Evolutionary conservation across 352 stramenopile genomes (phyloP).

Genomic region (Phytophthora parvispora): DNA sequence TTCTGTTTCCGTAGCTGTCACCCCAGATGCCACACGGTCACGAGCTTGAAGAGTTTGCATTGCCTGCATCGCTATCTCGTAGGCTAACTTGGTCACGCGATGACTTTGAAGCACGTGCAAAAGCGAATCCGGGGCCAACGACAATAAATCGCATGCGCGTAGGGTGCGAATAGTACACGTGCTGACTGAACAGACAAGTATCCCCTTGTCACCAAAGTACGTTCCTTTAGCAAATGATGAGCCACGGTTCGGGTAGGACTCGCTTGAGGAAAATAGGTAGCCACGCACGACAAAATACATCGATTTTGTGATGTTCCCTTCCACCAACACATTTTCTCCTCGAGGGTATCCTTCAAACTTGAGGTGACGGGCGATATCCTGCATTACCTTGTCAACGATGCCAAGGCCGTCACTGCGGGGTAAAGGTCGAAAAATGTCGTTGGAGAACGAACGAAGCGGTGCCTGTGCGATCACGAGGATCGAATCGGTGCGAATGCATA

Average conservation of each 20-base stretch:
- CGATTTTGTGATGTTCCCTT: conserved; percentile 69
- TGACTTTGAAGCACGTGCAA: conserved; percentile 54
- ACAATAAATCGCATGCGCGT: conserved; percentile 68
- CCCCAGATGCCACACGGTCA: conserved; percentile 8
- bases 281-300: conserved; percentile 83
- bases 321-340: conserved; percentile 65
- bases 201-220: conserved; percentile 68
- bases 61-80: conserved; percentile 47
- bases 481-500: conserved; percentile 58
- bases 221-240: conserved; percentile 55
- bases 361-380: conserved; percentile 53
- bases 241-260: conserved; percentile 29
- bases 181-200: conserved; percentile 67
- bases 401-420: conserved; percentile 28
- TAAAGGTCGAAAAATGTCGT: conserved; percentile 55
- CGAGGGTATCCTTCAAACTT: conserved; percentile 73
- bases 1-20: conserved; percentile 42
- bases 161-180: conserved; percentile 58
- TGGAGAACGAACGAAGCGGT: conserved; percentile 48
- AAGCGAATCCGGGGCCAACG: conserved; percentile 51
- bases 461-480: conserved; percentile 57
- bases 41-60: conserved; percentile 28
- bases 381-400: conserved; percentile 40
- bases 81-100: conserved; percentile 46
- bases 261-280: conserved; percentile 44